Base-by-base conservation (phyloP, 129 eudicot species). In the Flaveria bidentis region DNA sequence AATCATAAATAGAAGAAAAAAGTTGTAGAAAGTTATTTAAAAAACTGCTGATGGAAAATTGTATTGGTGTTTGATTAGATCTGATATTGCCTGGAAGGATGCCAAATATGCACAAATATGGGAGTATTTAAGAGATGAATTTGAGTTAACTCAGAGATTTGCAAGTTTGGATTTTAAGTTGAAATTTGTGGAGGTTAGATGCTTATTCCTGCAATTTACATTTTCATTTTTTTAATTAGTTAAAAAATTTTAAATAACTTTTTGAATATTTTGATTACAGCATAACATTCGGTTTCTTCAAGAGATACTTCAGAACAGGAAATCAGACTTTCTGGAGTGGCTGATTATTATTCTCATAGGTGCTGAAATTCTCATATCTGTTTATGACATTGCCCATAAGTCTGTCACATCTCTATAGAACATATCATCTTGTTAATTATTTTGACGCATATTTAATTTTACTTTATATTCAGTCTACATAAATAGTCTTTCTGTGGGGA, bases 31-130 rank as follows among this genome's bases (percentile, higher is more conserved):
- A 26, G 30, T 3, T 28, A 2, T 28, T 33, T 0, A 33, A 36
- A 33, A 72, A 75, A 5, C 39, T 17, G 70, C 75, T 87, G 41
- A 87, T 74, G 26, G 67, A 14, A 66, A 79, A 13, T 52, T 65
- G 66, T 66, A 45, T 75, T 62, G 74, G 67, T 64, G 45, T 44
- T 62, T 51, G 60, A 55, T 16, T 85, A 93, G 98, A 81, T 90
- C 98, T 23, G 97, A 93, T 72, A 93, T 93, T 65, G 96, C 98
- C 6, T 90, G 98, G 98, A 93, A 93, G 83, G 89, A 93, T 87
- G 98, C 97, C 10, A 93, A 93, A 76, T 93, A 88, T 82, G 98
- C 98, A 78, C 92, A 93, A 81, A 93, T 93, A 36, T 93, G 98
- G 98, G 98, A 90, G 76, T 93, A 90, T 79, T 89, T 93, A 44